A percentile compares a stretch with the other conserved stretches of the same genome.
phyloP scores from a whole-genome alignment of 2,329 filamentous ascomycete species.

The Phoma herbarum region DNA sequence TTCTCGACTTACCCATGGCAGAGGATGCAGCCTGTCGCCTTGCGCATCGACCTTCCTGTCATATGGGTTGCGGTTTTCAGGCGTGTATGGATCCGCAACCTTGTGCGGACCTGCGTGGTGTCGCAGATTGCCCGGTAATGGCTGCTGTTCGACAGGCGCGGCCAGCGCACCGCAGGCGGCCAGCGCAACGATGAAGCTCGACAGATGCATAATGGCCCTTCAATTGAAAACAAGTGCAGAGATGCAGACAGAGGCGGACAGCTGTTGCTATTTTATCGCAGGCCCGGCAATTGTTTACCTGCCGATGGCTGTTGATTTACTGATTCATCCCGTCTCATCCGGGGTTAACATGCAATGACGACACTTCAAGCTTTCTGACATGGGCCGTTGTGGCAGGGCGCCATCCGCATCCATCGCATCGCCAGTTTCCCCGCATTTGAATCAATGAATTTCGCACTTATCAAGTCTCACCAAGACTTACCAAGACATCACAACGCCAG shows the following conservation, averaged over 20 bases:
- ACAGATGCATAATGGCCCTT: conserved; percentile 39
- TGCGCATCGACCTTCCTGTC: conserved; percentile 70
- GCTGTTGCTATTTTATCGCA: conserved; percentile 7
- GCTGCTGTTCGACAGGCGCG: conserved; percentile 50
- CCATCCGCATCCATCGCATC: conserved; percentile 12
- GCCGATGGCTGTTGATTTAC: not conserved
- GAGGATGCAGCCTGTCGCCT: conserved; percentile 68
- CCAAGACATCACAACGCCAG: conserved; percentile 5
- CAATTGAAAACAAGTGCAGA: conserved; percentile 29
- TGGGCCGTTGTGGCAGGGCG: conserved; percentile 11
- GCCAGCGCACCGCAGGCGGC: conserved; percentile 37
- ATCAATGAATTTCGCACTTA: conserved; percentile 25
- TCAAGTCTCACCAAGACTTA: conserved; percentile 16
- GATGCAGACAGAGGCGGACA: not conserved
- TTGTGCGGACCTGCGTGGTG: conserved; percentile 39
- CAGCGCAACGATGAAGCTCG: conserved; percentile 42
- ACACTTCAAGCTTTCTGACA: conserved; percentile 44
- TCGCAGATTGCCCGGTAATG: conserved; percentile 41
- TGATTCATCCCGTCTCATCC: conserved; percentile 13
- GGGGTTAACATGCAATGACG: conserved; percentile 49
- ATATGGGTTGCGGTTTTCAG: conserved; percentile 67
- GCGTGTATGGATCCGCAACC: conserved; percentile 63
- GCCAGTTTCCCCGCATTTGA: conserved; percentile 24
- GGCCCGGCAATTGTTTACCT: conserved; percentile 8
- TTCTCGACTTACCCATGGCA: conserved; percentile 58